Conservation (phyloP, 805 yeast species). For the Nakazawaea pomicola region DNA sequence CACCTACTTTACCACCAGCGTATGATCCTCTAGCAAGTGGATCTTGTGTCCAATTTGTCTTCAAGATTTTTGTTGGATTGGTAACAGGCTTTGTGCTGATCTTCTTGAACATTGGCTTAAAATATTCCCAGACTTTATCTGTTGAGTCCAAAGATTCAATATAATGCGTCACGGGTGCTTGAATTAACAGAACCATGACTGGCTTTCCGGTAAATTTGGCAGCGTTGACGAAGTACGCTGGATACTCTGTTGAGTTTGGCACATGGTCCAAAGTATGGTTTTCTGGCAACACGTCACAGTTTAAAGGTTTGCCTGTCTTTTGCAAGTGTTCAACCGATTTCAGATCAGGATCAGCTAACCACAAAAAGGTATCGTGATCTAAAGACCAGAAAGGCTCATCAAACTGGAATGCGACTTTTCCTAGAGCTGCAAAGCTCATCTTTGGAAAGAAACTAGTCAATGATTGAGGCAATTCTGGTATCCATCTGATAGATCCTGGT, state of each 20-base stretch:
- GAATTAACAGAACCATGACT: conserved; percentile 51
- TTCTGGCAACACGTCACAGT: conserved; percentile 2
- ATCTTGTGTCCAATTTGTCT: conserved; percentile 69
- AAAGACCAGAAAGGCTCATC: conserved; percentile 49
- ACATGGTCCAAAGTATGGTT: background rate
- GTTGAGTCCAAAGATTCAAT: conserved; percentile 28
- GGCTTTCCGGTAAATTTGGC: conserved; percentile 37
- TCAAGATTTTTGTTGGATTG: conserved; percentile 31
- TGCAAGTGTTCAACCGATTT: conserved; percentile 12
- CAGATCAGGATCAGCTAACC: conserved; percentile 28
- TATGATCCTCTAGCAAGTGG: conserved; percentile 71
- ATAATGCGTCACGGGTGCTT: conserved; percentile 58
- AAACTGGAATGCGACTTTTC: conserved; percentile 60
- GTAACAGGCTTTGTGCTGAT: conserved; percentile 1
- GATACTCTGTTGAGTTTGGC: conserved; percentile 44
- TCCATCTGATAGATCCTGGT: conserved; percentile 10
- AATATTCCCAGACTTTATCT: conserved; percentile 42
- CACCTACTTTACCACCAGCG: conserved; percentile 51
- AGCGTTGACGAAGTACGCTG: conserved; percentile 46
- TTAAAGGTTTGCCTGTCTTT: background rate
- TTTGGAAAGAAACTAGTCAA: conserved; percentile 33
- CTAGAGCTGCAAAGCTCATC: conserved; percentile 51
- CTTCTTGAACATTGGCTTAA: conserved; percentile 31
- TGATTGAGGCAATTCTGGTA: conserved; percentile 7
- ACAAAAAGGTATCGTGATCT: conserved; percentile 35